Evolutionary conservation across 176 grass and related monocot genomes (phyloP), one percentile per base, ranked within the genome.

Genomic region (Phyllostachys edulis): DNA sequence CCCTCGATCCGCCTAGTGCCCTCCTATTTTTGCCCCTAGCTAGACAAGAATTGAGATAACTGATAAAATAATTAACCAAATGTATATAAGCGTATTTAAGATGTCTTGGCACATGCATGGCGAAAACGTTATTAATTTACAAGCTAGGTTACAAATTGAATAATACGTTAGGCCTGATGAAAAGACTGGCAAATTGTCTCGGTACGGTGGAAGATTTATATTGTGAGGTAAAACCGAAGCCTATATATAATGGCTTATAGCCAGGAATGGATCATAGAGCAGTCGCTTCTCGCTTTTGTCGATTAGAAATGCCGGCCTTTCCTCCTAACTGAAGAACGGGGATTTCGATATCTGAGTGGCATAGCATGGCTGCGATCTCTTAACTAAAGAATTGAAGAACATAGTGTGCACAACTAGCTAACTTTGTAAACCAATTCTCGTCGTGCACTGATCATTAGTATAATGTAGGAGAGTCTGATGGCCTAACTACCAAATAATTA

Each of bases 281-380:
- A n/a, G 2, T 40, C 4, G 51, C 81, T 83, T 63, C 74, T 63
- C 42, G 15, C 6, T 20, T 20, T 69, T 77, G 29, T 46, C 7
- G 4, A 78, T 26, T 85, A 69, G 50, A 69, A 69, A 59, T 45
- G 74, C 13, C 74, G 51, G 20, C 83, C 74, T 78, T 85, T 85
- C 39, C 26, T 78, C 83, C 83, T 85, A 78, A 85, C 83, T 51
- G 83, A 85, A 49, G 73, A 78, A 5, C 2, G 21, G 20, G 51
- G 18, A 69, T 67, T 69, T 37, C 47, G 70, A 64, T 29, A 83
- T 62, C 56, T 63, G 18, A 74, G 68, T 36, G 41, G 81, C 55
- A 63, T 73, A 50, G 69, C 39, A 46, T 72, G 41, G 23, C 49
- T 45, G 49, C 16, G 46, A 77, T 69, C 62, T 77, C 37, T 55